Evolutionary conservation across 164 flowering plant species (phyloP).

Genomic region (Vitis rotundifolia): DNA sequence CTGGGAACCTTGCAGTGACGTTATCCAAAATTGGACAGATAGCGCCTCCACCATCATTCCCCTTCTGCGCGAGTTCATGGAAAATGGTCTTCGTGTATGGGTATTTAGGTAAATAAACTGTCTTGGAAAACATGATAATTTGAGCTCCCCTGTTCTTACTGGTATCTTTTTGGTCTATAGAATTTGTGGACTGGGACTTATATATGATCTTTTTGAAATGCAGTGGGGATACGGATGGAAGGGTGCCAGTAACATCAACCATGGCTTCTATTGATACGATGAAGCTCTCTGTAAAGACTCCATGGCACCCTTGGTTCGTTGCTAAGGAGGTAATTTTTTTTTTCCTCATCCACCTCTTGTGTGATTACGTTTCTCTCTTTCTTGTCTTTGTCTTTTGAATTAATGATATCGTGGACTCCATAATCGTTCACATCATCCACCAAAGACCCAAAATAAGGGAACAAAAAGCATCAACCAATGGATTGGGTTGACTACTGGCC

Average conservation of each 20-base stretch:
- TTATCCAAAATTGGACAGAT: constrained; percentile 42
- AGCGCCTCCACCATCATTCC: constrained; percentile 55
- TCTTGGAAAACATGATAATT: background rate
- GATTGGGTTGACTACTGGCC: no score
- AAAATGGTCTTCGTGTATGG: constrained; percentile 65
- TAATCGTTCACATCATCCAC: no score
- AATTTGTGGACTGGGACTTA: no score
- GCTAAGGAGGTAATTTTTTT: constrained; percentile 25
- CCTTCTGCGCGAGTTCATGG: constrained; percentile 53
- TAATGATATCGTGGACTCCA: background rate
- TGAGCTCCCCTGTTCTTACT: no score
- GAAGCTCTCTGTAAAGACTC: constrained; percentile 42
- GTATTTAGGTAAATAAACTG: constrained; percentile 47
- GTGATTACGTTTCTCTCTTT: no score
- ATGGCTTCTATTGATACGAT: constrained; percentile 50
- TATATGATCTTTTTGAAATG: no score
- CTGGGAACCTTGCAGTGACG: constrained; percentile 41
- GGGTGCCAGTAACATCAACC: constrained; percentile 76
- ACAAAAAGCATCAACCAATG: no score
- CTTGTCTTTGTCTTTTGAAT: background rate
- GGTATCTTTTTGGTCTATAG: no score
- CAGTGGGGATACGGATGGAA: constrained; percentile 37
- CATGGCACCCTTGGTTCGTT: constrained; percentile 67
- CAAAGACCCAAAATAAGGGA: no score
- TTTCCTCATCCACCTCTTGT: no score